Conservation (phyloP, 2,329 filamentous ascomycete species). For the Myriangium duriaei region DNA sequence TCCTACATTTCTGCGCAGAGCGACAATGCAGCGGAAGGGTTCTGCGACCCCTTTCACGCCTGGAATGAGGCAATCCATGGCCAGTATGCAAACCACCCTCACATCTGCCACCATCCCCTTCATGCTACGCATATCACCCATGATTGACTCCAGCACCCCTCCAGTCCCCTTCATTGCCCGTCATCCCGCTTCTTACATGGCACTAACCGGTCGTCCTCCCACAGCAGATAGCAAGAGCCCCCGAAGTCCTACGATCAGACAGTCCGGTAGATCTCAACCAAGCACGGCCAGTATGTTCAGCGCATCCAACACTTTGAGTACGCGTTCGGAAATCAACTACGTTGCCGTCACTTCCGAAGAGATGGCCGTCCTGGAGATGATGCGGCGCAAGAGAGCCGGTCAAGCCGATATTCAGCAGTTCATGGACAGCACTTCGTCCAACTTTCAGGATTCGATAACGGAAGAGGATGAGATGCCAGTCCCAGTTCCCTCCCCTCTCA, state of each 20-base stretch:
- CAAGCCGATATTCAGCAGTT: conserved; percentile 10
- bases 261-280: conserved; percentile 6
- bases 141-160: conserved; percentile 8
- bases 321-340: conserved; percentile 13
- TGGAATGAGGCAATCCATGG: conserved; percentile 10
- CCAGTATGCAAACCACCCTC: conserved; percentile 15
- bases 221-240: conserved; percentile 5
- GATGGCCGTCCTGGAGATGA: conserved; percentile 36
- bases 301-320: conserved; percentile 4
- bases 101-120: conserved; percentile 20
- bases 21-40: conserved; percentile 9
- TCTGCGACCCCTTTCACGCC: conserved; percentile 5
- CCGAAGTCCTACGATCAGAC: conserved; percentile 7
- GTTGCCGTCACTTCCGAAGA: conserved; percentile 40
- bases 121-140: conserved; percentile 12
- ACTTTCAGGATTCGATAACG: conserved; percentile 1
- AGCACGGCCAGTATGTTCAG: conserved; percentile 8
- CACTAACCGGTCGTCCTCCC: conserved; percentile 12
- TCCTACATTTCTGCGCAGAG: conserved; percentile 6
- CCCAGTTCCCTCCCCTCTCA: not conserved
- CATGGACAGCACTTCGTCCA: not conserved
- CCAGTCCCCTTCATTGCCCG: conserved; percentile 8
- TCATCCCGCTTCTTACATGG: conserved; percentile 11
- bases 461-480: conserved; percentile 6
- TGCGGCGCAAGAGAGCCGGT: conserved; percentile 36